Evolutionary conservation across 2,329 filamentous ascomycete species (phyloP), one percentile per base, ranked within the genome.

Genomic region (Exophiala calicioides): DNA sequence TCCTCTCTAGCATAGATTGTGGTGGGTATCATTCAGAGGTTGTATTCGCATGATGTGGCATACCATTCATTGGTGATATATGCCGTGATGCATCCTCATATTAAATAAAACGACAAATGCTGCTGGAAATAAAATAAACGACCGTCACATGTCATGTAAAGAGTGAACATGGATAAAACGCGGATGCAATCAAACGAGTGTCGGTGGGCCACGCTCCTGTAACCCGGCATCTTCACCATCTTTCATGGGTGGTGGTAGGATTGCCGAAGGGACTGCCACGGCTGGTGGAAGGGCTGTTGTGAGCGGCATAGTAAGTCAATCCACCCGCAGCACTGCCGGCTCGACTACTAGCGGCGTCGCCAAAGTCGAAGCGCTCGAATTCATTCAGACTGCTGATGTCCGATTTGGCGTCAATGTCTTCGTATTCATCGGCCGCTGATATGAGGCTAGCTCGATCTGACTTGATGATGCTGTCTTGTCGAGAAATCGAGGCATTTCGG

Each of bases 381-480:
- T 58, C 57, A 21, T 59, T 57, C 26, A 59, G 44, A 32, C 52
- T 56, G 41, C 53, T 56, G 24, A 59, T 41, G n/a, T 59, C 57
- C 9, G 55, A 58, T 40, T 58, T 59, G 26, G 57, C 53, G 19
- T 54, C 57, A 26, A 56, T 53, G 32, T 59, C 57, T 37, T 58
- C 53, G 35, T 59, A 59, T 7, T 55, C 53, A 35, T 58, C 57
- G 2, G 52, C 27, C n/a, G 50, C 54, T 15, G 54, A 57, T 13
- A 57, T 36, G 3, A 52, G 34, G 33, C 48, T 55, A 9, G 39
- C 41, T 36, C 48, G 44, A 13, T 43, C 26, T 15, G 31, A 38
- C n/a, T n/a, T n/a, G n/a, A n/a, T n/a, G n/a, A n/a, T n/a, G n/a
- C n/a, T n/a, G n/a, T n/a, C n/a, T n/a, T n/a, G n/a, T n/a, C n/a